phyloP scores from a whole-genome alignment of 768 basidiomycete genomes.

The Boletus rubropictus region DNA sequence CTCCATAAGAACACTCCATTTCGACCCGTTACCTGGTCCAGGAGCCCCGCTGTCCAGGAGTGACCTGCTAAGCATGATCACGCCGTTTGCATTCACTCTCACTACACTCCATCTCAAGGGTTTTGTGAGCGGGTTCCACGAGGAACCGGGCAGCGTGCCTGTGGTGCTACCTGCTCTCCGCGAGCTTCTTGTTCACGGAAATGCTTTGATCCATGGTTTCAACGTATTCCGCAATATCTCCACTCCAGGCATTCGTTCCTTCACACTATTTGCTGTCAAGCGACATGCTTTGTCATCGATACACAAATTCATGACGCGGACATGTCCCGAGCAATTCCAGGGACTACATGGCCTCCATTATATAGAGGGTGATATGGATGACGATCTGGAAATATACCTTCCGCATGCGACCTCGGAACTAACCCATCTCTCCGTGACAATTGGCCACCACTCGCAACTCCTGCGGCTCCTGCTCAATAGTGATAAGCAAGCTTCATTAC shows the following conservation, averaged over 20 bases:
- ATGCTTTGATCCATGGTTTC: slow-evolving; percentile 30
- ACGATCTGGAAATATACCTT: slow-evolving; percentile 33
- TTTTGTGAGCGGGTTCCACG: slow-evolving; percentile 30
- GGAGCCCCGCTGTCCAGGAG: slow-evolving; percentile 25
- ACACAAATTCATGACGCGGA: slow-evolving; percentile 33
- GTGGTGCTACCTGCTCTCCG: slow-evolving; percentile 27
- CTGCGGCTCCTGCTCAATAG: slow-evolving; percentile 31
- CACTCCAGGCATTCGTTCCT: slow-evolving; percentile 24
- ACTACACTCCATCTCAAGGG: slow-evolving; percentile 30
- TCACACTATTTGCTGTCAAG: slow-evolving; percentile 24
- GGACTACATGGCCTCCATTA: slow-evolving; percentile 30
- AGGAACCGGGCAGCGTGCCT: slow-evolving; percentile 30
- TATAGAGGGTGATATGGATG: slow-evolving; percentile 32
- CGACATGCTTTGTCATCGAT: slow-evolving; percentile 28
- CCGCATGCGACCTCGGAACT: slow-evolving; percentile 31
- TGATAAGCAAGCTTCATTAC: slow-evolving; percentile 30
- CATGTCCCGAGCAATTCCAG: slow-evolving; percentile 31
- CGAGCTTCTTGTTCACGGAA: slow-evolving; percentile 29
- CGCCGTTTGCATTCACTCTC: slow-evolving; percentile 24
- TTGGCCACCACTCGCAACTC: slow-evolving; percentile 29
- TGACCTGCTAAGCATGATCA: slow-evolving; percentile 27
- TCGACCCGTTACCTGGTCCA: slow-evolving; percentile 31
- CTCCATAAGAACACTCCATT: slow-evolving; percentile 29
- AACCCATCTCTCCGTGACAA: slow-evolving; percentile 31
- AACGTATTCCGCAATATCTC: slow-evolving; percentile 33